A percentile compares a stretch with the other conserved stretches of the same genome.
phyloP scores from a whole-genome alignment of 352 stramenopile genomes.

The Globisporangium polare region DNA sequence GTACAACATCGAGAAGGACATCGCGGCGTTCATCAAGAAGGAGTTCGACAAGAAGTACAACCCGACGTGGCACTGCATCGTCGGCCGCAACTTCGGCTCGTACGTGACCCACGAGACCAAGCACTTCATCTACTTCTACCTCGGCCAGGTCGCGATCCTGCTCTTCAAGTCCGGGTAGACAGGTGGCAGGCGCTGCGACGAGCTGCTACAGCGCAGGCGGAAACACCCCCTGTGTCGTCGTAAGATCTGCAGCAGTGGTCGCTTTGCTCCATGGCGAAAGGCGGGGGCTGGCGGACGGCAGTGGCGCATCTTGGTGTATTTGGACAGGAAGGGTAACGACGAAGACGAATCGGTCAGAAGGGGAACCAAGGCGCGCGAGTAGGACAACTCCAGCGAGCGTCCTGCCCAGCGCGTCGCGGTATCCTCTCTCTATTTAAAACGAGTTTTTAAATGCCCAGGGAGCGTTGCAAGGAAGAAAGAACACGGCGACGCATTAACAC shows the following conservation, averaged over 20 bases:
- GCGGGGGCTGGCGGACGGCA: not conserved
- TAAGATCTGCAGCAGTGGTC: no score
- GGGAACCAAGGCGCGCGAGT: not conserved
- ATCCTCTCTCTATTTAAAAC: constrained; percentile 10
- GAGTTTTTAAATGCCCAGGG: constrained; percentile 5
- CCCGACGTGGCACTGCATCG: constrained; percentile 93
- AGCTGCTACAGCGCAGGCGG: no score
- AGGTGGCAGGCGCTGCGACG: no score
- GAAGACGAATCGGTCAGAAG: constrained; percentile 4
- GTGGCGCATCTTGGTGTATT: not conserved
- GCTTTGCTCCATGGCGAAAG: not conserved
- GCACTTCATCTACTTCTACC: constrained; percentile 96
- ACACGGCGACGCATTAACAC: not conserved
- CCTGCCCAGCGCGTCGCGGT: no score
- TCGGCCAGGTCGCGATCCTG: constrained; percentile 91
- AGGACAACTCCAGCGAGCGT: not conserved
- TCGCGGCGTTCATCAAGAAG: constrained; percentile 92
- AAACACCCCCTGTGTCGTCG: no score
- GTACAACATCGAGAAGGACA: constrained; percentile 99
- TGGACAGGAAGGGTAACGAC: not conserved
- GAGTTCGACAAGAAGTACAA: constrained; percentile 94
- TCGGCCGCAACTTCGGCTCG: constrained; percentile 93
- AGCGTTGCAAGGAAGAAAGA: not conserved
- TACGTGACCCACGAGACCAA: constrained; percentile 94
- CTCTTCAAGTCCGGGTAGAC: constrained; percentile 91